These are phyloP conservation scores for Sapria himalayana DNA, from an alignment of 345 rosid genomes.

Conservation along the genomic window DNA sequence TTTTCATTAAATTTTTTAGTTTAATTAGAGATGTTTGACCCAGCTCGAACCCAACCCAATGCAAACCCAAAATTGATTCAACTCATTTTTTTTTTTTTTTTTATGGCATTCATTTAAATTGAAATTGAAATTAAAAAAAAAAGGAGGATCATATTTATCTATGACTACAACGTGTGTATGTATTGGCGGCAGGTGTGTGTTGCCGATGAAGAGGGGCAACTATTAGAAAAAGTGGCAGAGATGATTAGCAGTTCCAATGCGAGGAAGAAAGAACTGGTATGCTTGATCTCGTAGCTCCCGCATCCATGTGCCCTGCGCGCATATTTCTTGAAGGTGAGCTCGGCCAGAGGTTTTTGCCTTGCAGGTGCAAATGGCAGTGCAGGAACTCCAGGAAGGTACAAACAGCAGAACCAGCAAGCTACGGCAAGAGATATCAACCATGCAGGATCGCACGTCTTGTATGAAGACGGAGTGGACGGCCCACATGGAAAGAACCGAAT, in stretches of 20 bases:
- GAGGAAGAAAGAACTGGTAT: constrained; percentile 81
- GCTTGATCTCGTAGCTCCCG: not conserved
- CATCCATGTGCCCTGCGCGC: not conserved
- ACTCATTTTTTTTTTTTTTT: too few species aligned
- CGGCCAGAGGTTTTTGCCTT: not conserved
- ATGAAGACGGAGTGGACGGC: constrained; percentile 57
- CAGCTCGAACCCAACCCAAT: too few species aligned
- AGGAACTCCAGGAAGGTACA: constrained; percentile 60
- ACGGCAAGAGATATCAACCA: constrained; percentile 81
- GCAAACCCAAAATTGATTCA: too few species aligned
- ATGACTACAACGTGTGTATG: too few species aligned
- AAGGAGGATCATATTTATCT: too few species aligned
- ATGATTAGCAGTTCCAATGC: constrained; percentile 62
- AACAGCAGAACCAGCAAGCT: constrained; percentile 47
- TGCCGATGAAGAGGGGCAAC: constrained; percentile 65
- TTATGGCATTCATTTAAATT: too few species aligned
- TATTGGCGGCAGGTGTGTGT: constrained; percentile 84
- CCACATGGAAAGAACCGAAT: constrained; percentile 73
- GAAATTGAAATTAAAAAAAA: too few species aligned
- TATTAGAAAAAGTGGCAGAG: constrained; percentile 81
- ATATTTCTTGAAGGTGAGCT: constrained; percentile 2
- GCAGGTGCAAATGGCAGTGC: constrained; percentile 80
- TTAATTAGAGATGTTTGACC: too few species aligned
- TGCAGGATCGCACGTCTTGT: constrained; percentile 63
- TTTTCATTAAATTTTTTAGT: too few species aligned